phyloP scores from a whole-genome alignment of 108 stramenopile genomes.

The Cyclostephanos invisitatus region DNA sequence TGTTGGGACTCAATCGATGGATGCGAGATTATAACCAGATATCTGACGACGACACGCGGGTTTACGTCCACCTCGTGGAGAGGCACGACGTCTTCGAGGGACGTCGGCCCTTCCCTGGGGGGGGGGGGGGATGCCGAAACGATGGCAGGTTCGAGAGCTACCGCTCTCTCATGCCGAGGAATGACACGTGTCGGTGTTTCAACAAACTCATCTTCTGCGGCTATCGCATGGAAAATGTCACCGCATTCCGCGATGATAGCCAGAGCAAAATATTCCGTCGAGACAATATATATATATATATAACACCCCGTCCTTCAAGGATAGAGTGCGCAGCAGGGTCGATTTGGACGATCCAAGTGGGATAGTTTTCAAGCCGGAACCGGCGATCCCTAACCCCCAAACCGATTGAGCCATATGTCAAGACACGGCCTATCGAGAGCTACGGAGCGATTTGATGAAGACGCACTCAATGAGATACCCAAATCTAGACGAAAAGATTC shows the following conservation, averaged over 20 bases:
- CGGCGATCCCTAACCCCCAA: not conserved
- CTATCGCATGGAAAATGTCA: conserved; percentile 20
- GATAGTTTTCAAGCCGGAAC: conserved; percentile 20
- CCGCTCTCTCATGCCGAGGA: conserved; percentile 11
- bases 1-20: conserved; percentile 32
- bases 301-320: too few species aligned
- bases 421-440: conserved; percentile 1
- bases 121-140: conserved; percentile 21
- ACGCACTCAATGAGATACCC: conserved; percentile 21
- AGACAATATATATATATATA: too few species aligned
- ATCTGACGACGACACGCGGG: conserved; percentile 19
- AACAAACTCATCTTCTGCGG: conserved; percentile 49
- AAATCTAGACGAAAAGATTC: conserved; percentile 15
- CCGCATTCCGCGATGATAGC: too few species aligned
- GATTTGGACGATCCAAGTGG: conserved; percentile 8
- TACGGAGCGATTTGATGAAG: conserved; percentile 20
- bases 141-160: conserved; percentile 27
- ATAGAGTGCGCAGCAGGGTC: not conserved
- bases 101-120: conserved; percentile 34
- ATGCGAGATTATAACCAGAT: conserved; percentile 24
- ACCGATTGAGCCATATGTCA: not conserved
- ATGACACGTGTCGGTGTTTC: conserved; percentile 36
- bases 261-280: not conserved
- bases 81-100: conserved; percentile 28
- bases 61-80: conserved; percentile 27